Conservation (phyloP, 306 rosid genomes). For the Aeschynomene evenia region DNA sequence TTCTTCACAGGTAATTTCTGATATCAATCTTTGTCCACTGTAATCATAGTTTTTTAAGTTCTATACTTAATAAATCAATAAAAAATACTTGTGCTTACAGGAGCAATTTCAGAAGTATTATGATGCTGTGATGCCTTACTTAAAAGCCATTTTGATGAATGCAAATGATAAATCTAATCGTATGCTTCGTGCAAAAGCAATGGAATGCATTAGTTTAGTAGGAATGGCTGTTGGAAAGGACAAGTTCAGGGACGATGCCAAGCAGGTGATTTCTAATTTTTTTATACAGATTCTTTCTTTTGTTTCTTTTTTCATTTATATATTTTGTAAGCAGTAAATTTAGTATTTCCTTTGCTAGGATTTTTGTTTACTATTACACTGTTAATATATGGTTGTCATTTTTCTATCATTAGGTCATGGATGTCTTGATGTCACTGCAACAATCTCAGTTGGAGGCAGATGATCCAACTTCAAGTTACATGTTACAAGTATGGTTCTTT, state of each 20-base stretch:
- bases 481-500: slow-evolving; percentile 73
- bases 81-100: slow-evolving; percentile 37
- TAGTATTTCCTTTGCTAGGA: neutral
- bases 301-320: neutral
- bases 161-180: slow-evolving; percentile 93
- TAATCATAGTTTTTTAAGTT: neutral
- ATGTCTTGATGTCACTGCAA: slow-evolving; percentile 88
- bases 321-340: neutral
- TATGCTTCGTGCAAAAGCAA: slow-evolving; percentile 98
- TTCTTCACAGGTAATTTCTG: slow-evolving; percentile 68
- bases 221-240: slow-evolving; percentile 99
- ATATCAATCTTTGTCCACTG: neutral
- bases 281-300: neutral
- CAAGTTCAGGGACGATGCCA: slow-evolving; percentile 92
- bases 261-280: slow-evolving; percentile 59
- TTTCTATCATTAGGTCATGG: slow-evolving; percentile 74
- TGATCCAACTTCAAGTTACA: slow-evolving; percentile 97
- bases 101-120: slow-evolving; percentile 76
- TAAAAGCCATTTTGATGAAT: slow-evolving; percentile 88
- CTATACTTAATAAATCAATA: neutral
- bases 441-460: slow-evolving; percentile 87
- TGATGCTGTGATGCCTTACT: slow-evolving; percentile 90
- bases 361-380: slow-evolving; percentile 4
- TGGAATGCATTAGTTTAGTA: slow-evolving; percentile 99
- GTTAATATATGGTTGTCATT: slow-evolving; percentile 12